Percentiles rank a stretch among this genome's conserved stretches.
Evolutionary conservation across 768 basidiomycete genomes (phyloP).

Genomic region (Cystofilobasidium bisporidii): DNA sequence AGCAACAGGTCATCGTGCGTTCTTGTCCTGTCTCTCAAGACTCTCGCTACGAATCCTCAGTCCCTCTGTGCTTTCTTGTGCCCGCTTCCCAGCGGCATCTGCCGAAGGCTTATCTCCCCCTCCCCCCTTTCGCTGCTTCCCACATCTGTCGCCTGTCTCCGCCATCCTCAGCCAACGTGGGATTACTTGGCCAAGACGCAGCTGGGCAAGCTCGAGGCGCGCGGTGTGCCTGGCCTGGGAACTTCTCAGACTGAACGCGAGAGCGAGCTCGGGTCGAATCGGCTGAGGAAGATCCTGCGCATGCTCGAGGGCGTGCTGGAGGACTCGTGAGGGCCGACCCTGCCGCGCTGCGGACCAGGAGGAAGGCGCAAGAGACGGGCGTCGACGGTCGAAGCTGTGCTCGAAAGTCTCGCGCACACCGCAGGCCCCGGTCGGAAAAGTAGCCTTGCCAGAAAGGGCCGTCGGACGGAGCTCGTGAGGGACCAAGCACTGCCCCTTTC

Average conservation of each 20-base stretch:
- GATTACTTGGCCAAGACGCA: background rate
- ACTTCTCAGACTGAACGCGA: background rate
- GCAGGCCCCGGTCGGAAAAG: no score
- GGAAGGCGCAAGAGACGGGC: no score
- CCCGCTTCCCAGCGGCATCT: no score
- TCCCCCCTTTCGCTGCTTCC: background rate
- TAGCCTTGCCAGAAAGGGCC: no score
- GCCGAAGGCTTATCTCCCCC: background rate
- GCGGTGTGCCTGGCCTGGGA: background rate
- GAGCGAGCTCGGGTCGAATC: background rate
- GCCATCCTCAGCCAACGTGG: background rate
- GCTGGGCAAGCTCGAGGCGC: background rate
- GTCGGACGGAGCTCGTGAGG: no score
- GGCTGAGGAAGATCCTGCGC: background rate
- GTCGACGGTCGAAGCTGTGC: no score
- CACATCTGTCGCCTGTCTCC: background rate
- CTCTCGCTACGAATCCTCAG: no score
- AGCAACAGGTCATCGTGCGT: background rate
- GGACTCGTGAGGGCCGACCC: background rate
- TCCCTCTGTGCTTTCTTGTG: no score
- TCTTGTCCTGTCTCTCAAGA: no score
- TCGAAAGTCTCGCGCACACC: no score
- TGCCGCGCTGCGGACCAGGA: no score
- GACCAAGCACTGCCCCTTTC: background rate
- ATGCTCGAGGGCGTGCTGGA: constrained; percentile 1